Base-by-base conservation (phyloP, 1,284 basidiomycete species). In the Moesziomyces sp. region DNA sequence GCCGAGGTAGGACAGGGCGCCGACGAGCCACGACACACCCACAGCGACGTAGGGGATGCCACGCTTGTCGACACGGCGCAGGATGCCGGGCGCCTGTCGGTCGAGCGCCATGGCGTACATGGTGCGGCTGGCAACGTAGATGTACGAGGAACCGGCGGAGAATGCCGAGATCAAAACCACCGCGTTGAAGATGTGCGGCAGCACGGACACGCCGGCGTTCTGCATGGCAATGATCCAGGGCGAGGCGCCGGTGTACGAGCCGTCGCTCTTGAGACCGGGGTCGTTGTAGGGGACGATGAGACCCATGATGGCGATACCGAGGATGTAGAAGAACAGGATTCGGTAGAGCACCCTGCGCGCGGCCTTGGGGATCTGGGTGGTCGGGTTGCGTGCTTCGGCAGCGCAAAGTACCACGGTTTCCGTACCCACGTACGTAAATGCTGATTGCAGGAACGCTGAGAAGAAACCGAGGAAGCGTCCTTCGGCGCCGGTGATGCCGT, bases 331-430 rank as follows among this genome's bases (percentile, higher is more conserved):
- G 30, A 84, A 61, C 18, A 78, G 51, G 77, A 91, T 89, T 71
- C 83, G 78, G 56, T 70, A 73, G 6, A 78, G 66, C 9, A 82
- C 77, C 11, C 72, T 46, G 21, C 66, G 58, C n/a, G 79, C 70
- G 6, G 78, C 80, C 40, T 70, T 71, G 21, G 79, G 78, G 19
- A 82, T 74, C 44, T 82, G 81, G 46, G 71, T 74, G 9, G 83
- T 76, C 7, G 86, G 86, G 74, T 85, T 85, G 46, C 77, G 77
- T 3, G 85, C 83, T 76, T 93, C 92, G 26, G 89, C 85, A 28
- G 92, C 93, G 58, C 92, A 88, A 83, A 94, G 90, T 40, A 92
- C 93, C 35, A 94, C 91, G 64, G 94, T 91, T 83, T 95, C 93
- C 11, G 92, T 93, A 44, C 49, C 89, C 89, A 50, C 91, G 86